Percentiles rank a stretch among this genome's conserved stretches.
These are phyloP conservation scores for Thalassiosira hispida DNA, from an alignment of 352 stramenopile genomes.

Conservation along the genomic window DNA sequence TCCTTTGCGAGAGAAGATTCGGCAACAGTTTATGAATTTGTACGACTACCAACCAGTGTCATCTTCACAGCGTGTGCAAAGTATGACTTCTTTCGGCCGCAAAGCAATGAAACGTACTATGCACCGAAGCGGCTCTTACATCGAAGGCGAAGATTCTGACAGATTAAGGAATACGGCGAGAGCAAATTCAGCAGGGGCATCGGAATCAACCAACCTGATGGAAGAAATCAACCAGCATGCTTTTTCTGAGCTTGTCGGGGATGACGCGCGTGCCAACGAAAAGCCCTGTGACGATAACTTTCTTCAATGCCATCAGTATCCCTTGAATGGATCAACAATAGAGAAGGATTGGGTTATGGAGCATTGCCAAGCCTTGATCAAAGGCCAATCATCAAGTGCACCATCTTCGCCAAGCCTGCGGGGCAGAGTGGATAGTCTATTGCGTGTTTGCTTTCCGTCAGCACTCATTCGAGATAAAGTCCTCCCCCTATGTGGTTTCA, in stretches of 20 bases:
- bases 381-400: not conserved
- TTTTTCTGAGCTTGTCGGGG: slow-evolving; percentile 13
- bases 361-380: slow-evolving; percentile 27
- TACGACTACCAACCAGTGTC: slow-evolving; percentile 3
- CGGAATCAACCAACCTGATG: not conserved
- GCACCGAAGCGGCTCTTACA: slow-evolving; percentile 20
- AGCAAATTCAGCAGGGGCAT: slow-evolving; percentile 19
- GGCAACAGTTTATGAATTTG: slow-evolving; percentile 17
- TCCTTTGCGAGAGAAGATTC: slow-evolving; percentile 6
- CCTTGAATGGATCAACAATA: slow-evolving; percentile 43
- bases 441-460: slow-evolving; percentile 71
- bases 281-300: slow-evolving; percentile 11
- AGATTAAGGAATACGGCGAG: not conserved
- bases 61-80: not conserved
- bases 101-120: slow-evolving; percentile 15
- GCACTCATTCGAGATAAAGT: slow-evolving; percentile 56
- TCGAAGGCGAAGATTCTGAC: slow-evolving; percentile 10
- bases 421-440: slow-evolving; percentile 50
- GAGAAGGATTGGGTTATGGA: slow-evolving; percentile 69
- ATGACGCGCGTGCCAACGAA: not conserved
- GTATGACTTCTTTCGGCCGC: slow-evolving; percentile 7
- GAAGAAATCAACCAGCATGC: slow-evolving; percentile 19
- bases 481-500: slow-evolving; percentile 55
- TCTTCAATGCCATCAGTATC: slow-evolving; percentile 59
- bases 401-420: slow-evolving; percentile 10